These are phyloP conservation scores for Apiospora phragmitis DNA, from an alignment of 2,329 filamentous ascomycete species.

Conservation along the genomic window DNA sequence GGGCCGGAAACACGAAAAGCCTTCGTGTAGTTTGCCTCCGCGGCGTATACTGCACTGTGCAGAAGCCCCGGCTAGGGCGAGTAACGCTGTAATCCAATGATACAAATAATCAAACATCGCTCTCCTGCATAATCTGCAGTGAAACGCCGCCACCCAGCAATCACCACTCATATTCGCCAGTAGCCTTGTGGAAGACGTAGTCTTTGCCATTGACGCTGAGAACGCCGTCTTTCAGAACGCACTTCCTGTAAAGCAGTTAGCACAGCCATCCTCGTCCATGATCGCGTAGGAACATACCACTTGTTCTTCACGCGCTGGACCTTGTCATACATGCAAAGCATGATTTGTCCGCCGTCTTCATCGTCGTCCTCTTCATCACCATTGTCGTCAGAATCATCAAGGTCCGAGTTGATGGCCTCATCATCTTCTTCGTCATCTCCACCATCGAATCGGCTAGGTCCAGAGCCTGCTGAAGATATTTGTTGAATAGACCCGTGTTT, in stretches of 20 bases:
- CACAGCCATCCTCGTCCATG: not conserved
- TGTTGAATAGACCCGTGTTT: slow-evolving; percentile 7
- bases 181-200: slow-evolving; percentile 97
- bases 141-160: not conserved
- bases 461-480: slow-evolving; percentile 24
- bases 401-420: slow-evolving; percentile 96
- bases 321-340: slow-evolving; percentile 99
- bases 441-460: slow-evolving; percentile 60
- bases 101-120: not conserved
- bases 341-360: slow-evolving; percentile 84
- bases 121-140: not conserved
- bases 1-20: not conserved
- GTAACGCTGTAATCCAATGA: not conserved
- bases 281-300: slow-evolving; percentile 53
- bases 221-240: slow-evolving; percentile 94
- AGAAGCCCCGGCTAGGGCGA: not conserved
- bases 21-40: not conserved
- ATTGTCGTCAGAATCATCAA: slow-evolving; percentile 91
- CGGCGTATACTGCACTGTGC: not conserved
- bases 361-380: slow-evolving; percentile 82
- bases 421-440: slow-evolving; percentile 71
- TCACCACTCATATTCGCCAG: slow-evolving; percentile 96
- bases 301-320: slow-evolving; percentile 99
- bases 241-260: slow-evolving; percentile 67
- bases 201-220: slow-evolving; percentile 92